These are phyloP conservation scores for Knufia fluminis DNA, from an alignment of 2,329 filamentous ascomycete genomes.

Conservation along the genomic window DNA sequence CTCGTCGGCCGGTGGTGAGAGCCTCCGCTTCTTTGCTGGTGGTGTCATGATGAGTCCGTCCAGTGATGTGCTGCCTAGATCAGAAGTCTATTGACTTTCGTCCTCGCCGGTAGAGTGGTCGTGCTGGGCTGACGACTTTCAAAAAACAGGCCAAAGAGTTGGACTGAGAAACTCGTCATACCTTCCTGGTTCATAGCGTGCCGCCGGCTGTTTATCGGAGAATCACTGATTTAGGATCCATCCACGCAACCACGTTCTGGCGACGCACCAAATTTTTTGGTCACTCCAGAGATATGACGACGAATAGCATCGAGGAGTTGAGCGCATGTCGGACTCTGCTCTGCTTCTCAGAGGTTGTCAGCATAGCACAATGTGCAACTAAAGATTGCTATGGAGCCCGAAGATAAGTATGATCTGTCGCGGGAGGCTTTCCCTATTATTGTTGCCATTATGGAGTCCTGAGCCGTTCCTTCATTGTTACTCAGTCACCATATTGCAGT, in stretches of 20 bases:
- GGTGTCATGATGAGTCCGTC: not conserved
- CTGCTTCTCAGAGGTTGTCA: not conserved
- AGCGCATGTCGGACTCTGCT: not conserved
- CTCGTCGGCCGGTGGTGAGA: slow-evolving; percentile 1
- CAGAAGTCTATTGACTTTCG: too few relatives aligned
- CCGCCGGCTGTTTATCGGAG: too few relatives aligned
- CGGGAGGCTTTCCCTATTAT: not conserved
- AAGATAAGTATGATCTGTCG: not conserved
- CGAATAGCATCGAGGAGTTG: not conserved
- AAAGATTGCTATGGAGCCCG: not conserved
- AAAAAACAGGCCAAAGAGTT: too few relatives aligned
- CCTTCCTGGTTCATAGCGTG: too few relatives aligned
- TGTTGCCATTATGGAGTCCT: not conserved
- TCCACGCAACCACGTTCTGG: not conserved
- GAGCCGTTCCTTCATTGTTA: not conserved
- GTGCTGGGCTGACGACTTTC: not conserved
- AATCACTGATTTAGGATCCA: too few relatives aligned
- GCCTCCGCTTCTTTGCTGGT: slow-evolving; percentile 5
- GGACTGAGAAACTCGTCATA: not conserved
- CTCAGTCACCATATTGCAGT: not conserved
- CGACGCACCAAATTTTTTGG: not conserved
- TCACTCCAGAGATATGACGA: not conserved
- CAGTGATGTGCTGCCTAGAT: too few relatives aligned
- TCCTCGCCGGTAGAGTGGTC: too few relatives aligned
- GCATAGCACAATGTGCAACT: not conserved